Evolutionary conservation across 2,329 filamentous ascomycete species (phyloP).

Genomic region (Chalaropsis thielavioides): DNA sequence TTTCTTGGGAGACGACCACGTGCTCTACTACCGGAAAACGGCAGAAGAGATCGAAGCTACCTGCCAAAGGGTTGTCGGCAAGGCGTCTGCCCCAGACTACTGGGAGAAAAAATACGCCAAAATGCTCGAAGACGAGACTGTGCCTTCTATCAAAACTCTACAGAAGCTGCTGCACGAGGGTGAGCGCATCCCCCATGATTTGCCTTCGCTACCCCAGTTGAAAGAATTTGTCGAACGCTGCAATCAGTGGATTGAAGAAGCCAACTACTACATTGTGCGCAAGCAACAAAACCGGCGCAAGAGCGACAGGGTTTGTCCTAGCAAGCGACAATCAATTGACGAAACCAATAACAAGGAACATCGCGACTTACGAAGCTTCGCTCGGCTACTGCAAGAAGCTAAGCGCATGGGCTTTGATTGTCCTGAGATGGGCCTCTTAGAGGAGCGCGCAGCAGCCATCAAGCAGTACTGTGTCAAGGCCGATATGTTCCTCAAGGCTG

Average conservation of each 20-base stretch:
- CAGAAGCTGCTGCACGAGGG: conserved; percentile 78
- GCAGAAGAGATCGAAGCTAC: conserved; percentile 52
- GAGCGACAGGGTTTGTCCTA: conserved; percentile 73
- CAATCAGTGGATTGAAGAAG: conserved; percentile 96
- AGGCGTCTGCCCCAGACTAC: conserved; percentile 66
- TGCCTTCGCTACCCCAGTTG: conserved; percentile 68
- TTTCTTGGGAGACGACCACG: conserved; percentile 55
- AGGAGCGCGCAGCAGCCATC: conserved; percentile 74
- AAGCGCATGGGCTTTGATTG: conserved; percentile 86
- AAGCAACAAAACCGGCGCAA: conserved; percentile 97
- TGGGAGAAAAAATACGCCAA: conserved; percentile 88
- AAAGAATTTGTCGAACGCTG: conserved; percentile 87
- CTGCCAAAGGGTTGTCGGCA: conserved; percentile 68
- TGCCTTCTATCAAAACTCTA: conserved; percentile 72
- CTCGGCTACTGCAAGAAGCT: conserved; percentile 67
- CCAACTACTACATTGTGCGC: conserved; percentile 86
- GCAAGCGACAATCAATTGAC: conserved; percentile 51
- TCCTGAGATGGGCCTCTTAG: conserved; percentile 71
- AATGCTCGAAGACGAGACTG: conserved; percentile 67
- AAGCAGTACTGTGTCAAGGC: conserved; percentile 71
- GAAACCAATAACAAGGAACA: conserved; percentile 80
- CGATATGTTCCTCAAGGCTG: conserved; percentile 47
- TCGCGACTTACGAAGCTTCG: conserved; percentile 78
- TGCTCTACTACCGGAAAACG: conserved; percentile 61
- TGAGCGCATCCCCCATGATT: conserved; percentile 84